Percentiles rank a stretch among this genome's conserved stretches.
Conservation (phyloP, 306 rosid species). For the Cucumis hystrix region DNA sequence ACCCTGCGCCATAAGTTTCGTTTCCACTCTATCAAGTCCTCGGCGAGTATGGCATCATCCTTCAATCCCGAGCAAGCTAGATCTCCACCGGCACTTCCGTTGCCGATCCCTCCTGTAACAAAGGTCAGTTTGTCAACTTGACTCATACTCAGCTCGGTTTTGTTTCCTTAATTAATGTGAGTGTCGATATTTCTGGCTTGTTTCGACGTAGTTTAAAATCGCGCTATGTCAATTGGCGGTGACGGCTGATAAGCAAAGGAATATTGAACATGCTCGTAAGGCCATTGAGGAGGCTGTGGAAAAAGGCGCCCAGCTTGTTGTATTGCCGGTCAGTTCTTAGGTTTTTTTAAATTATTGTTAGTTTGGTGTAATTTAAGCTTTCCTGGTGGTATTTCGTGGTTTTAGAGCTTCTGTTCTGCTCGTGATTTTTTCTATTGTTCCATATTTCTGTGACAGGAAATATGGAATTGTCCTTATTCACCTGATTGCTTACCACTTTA, state of each 20-base stretch:
- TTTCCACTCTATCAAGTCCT: slow-evolving; percentile 14
- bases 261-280: slow-evolving; percentile 63
- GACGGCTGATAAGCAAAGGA: slow-evolving; percentile 63
- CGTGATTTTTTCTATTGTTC: not conserved
- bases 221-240: slow-evolving; percentile 80
- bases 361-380: not conserved
- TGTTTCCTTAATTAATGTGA: not conserved
- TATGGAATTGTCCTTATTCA: slow-evolving; percentile 91
- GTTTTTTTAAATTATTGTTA: not conserved
- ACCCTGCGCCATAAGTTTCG: slow-evolving; percentile 1
- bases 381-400: not conserved
- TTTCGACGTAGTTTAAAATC: slow-evolving; percentile 47
- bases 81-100: slow-evolving; percentile 54
- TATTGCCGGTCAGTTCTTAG: slow-evolving; percentile 52
- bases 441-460: slow-evolving; percentile 36
- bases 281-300: slow-evolving; percentile 73
- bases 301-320: slow-evolving; percentile 70
- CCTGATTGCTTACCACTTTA: slow-evolving; percentile 69
- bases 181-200: not conserved
- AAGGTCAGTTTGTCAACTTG: slow-evolving; percentile 28
- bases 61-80: slow-evolving; percentile 51
- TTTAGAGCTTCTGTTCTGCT: not conserved
- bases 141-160: not conserved
- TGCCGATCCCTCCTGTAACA: slow-evolving; percentile 54
- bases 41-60: slow-evolving; percentile 47